These are phyloP conservation scores for Chloris gayana DNA, from an alignment of 176 grass and related monocot species.

Conservation along the genomic window DNA sequence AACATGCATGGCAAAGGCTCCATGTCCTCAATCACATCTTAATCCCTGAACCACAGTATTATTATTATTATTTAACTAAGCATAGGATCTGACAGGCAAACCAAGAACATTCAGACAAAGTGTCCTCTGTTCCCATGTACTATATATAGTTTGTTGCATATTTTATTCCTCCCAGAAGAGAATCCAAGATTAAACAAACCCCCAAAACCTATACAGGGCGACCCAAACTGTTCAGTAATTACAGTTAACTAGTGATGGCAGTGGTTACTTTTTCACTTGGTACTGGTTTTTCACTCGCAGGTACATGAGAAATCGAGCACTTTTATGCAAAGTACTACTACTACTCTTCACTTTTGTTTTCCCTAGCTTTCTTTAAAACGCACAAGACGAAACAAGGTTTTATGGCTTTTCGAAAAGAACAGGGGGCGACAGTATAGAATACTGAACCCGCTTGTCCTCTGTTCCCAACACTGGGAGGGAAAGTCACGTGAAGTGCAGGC, in stretches of 20 bases:
- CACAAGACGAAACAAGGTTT: neutral
- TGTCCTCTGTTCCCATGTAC: conserved; percentile 25
- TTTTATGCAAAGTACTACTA: neutral
- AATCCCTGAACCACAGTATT: neutral
- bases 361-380: neutral
- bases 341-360: neutral
- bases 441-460: conserved; percentile 27
- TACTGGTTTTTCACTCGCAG: conserved; percentile 8
- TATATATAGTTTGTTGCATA: neutral
- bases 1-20: neutral
- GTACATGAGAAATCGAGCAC: neutral
- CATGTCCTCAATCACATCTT: conserved; percentile 21
- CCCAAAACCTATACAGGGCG: neutral
- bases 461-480: neutral
- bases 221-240: neutral
- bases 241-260: neutral
- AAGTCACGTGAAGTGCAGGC: conserved; percentile 37
- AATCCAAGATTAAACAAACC: conserved; percentile 19
- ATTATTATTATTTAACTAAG: neutral
- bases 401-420: neutral
- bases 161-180: neutral
- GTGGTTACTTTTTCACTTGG: neutral
- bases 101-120: conserved; percentile 59
- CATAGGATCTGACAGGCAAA: conserved; percentile 17
- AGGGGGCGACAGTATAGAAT: conserved; percentile 1